Evolutionary conservation across 2,329 filamentous ascomycete genomes (phyloP).

Genomic region (Colletotrichum scovillei): DNA sequence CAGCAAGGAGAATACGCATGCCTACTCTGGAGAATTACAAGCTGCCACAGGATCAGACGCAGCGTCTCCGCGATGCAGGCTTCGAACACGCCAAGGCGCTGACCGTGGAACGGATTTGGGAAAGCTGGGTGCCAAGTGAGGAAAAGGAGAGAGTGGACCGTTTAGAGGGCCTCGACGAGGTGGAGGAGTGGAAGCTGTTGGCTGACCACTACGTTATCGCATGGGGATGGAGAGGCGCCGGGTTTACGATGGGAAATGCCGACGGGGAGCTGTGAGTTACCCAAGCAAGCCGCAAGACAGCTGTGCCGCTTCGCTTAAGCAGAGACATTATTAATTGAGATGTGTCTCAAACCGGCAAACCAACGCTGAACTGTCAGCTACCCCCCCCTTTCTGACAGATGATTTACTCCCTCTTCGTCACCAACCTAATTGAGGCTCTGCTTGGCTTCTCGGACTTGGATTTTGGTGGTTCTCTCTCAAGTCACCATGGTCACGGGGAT

Average conservation of each 20-base stretch:
- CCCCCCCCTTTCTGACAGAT: neutral
- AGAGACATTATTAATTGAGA: neutral
- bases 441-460: neutral
- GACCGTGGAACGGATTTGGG: constrained; percentile 74
- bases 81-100: constrained; percentile 62
- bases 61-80: constrained; percentile 73
- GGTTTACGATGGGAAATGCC: constrained; percentile 41
- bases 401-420: neutral
- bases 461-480: neutral
- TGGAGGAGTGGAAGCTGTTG: constrained; percentile 92
- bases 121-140: constrained; percentile 73
- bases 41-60: constrained; percentile 74
- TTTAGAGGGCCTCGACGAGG: constrained; percentile 91
- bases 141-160: constrained; percentile 85
- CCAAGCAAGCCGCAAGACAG: neutral
- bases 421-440: neutral
- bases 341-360: neutral
- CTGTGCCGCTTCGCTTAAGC: neutral
- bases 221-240: constrained; percentile 81
- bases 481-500: neutral
- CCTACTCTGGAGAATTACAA: constrained; percentile 83
- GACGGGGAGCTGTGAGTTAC: neutral
- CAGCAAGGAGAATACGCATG: constrained; percentile 82
- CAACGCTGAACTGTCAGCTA: neutral
- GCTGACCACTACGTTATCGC: constrained; percentile 89